phyloP scores from a whole-genome alignment of 2,329 filamentous ascomycete species.

The Tothia fuscella region DNA sequence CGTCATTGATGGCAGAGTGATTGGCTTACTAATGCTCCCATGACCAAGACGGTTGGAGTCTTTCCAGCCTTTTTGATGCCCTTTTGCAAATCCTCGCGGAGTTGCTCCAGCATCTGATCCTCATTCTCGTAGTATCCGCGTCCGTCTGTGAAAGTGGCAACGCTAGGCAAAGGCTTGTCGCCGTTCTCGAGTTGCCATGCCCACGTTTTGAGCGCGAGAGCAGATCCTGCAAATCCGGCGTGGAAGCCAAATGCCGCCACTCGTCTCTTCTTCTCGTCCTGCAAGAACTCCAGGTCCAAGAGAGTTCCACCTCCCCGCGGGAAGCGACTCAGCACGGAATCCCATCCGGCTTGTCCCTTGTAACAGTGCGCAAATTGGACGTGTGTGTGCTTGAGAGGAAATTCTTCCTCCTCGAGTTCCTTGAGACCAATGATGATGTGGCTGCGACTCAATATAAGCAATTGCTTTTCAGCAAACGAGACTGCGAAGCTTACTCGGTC shows the following conservation, averaged over 20 bases:
- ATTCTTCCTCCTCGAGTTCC: conserved; percentile 26
- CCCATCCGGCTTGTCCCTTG: conserved; percentile 46
- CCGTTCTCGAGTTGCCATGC: conserved; percentile 66
- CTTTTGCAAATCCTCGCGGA: conserved; percentile 57
- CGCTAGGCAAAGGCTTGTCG: conserved; percentile 52
- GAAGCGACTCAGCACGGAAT: conserved; percentile 67
- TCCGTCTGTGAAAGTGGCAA: conserved; percentile 39
- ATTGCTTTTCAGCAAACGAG: not conserved
- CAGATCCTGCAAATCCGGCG: conserved; percentile 25
- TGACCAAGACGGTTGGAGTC: conserved; percentile 65
- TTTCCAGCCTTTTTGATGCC: conserved; percentile 54
- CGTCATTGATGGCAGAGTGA: conserved; percentile 45
- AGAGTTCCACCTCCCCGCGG: conserved; percentile 64
- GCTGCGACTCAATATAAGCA: not conserved
- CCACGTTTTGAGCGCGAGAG: conserved; percentile 63
- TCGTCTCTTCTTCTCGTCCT: conserved; percentile 56
- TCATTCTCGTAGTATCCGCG: conserved; percentile 60
- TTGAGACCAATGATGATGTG: conserved; percentile 30
- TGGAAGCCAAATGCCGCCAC: conserved; percentile 53
- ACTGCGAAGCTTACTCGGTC: conserved; percentile 17
- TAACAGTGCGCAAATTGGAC: conserved; percentile 32
- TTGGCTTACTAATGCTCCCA: conserved; percentile 67
- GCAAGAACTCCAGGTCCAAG: conserved; percentile 78
- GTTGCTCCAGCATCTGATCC: conserved; percentile 56
- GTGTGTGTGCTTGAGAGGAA: conserved; percentile 27